These are phyloP conservation scores for Ramaria rubella DNA, from an alignment of 768 basidiomycete species.

Conservation along the genomic window DNA sequence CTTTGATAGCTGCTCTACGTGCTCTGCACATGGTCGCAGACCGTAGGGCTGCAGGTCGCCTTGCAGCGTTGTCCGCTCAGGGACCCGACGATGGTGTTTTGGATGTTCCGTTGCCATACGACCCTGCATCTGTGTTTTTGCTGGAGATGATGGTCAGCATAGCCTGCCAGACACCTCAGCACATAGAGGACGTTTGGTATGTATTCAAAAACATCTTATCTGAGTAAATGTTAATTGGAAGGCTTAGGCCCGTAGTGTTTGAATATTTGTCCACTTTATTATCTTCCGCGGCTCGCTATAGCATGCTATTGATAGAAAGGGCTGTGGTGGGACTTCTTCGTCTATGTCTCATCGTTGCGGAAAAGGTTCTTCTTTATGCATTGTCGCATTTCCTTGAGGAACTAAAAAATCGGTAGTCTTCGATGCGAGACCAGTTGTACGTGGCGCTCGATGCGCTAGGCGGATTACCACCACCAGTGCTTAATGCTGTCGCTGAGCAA, in stretches of 20 bases:
- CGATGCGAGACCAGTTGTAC: slow-evolving; percentile 89
- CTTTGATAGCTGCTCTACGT: slow-evolving; percentile 76
- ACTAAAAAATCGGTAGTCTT: slow-evolving; percentile 42
- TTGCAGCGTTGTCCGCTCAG: slow-evolving; percentile 29
- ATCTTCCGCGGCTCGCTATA: slow-evolving; percentile 71
- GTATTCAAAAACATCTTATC: slow-evolving; percentile 18
- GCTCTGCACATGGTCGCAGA: slow-evolving; percentile 89
- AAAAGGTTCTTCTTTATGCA: slow-evolving; percentile 45
- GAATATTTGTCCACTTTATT: slow-evolving; percentile 85
- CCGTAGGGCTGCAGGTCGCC: slow-evolving; percentile 73
- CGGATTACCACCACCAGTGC: slow-evolving; percentile 66
- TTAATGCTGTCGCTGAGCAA: slow-evolving; percentile 85
- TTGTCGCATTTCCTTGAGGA: not conserved
- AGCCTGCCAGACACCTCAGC: slow-evolving; percentile 63
- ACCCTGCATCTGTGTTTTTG: slow-evolving; percentile 91
- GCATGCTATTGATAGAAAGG: slow-evolving; percentile 85
- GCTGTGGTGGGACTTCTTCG: slow-evolving; percentile 86
- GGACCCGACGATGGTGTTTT: slow-evolving; percentile 25
- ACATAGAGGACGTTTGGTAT: slow-evolving; percentile 87
- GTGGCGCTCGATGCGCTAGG: slow-evolving; percentile 88
- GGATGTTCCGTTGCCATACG: slow-evolving; percentile 66
- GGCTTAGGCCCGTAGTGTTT: slow-evolving; percentile 82
- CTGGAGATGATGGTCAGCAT: slow-evolving; percentile 94
- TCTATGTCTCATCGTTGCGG: slow-evolving; percentile 76
- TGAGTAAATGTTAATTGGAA: slow-evolving; percentile 2